Conservation (phyloP, 345 rosid species). For the Lumnitzera racemosa region DNA sequence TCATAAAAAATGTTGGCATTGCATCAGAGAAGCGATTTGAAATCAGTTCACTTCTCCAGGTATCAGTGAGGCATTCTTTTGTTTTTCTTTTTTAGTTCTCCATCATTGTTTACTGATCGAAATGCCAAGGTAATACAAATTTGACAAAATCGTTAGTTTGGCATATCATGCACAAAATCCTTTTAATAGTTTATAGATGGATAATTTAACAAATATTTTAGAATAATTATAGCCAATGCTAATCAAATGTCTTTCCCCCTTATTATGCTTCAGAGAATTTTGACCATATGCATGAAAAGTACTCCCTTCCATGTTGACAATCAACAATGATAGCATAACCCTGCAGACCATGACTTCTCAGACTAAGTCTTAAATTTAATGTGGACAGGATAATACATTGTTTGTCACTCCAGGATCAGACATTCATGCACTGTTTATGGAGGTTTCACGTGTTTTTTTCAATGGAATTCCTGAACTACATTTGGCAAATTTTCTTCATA, state of each 20-base stretch:
- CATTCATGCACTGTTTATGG: slow-evolving; percentile 67
- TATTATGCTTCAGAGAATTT: too few species aligned
- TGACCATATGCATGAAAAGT: too few species aligned
- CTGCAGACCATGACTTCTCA: neutral
- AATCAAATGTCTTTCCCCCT: too few species aligned
- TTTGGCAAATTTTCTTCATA: slow-evolving; percentile 82
- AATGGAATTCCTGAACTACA: slow-evolving; percentile 60
- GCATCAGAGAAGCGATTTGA: slow-evolving; percentile 41
- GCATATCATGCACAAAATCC: too few species aligned
- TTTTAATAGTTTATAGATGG: too few species aligned
- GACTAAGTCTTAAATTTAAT: slow-evolving; percentile 1
- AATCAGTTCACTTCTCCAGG: slow-evolving; percentile 73
- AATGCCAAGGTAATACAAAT: neutral
- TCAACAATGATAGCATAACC: neutral
- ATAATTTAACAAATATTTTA: too few species aligned
- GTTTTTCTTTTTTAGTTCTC: neutral
- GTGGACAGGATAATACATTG: slow-evolving; percentile 59
- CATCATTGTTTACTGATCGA: neutral
- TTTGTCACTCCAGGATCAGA: slow-evolving; percentile 49
- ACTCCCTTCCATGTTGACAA: neutral
- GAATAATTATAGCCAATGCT: too few species aligned
- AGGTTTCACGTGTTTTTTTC: slow-evolving; percentile 65
- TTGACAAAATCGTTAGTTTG: neutral
- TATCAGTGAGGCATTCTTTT: slow-evolving; percentile 9
- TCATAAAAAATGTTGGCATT: slow-evolving; percentile 36